phyloP scores from a whole-genome alignment of 805 yeast species.

The Saccharomycopsis lassenensis region DNA sequence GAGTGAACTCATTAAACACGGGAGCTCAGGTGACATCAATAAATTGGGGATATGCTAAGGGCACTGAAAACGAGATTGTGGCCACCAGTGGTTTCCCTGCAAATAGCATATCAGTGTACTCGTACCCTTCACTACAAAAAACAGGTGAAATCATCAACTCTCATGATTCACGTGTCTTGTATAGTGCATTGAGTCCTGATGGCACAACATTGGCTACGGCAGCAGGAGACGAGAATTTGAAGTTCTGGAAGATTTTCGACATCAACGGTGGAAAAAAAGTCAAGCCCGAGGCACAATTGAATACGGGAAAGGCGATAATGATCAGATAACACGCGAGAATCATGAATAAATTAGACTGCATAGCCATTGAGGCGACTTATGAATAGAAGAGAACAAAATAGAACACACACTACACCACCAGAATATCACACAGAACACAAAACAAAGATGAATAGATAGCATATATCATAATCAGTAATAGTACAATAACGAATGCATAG shows the following conservation, averaged over 20 bases:
- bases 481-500: no score
- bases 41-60: conserved; percentile 75
- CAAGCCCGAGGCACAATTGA: no score
- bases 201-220: conserved; percentile 85
- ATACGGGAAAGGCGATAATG: no score
- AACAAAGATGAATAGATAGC: no score
- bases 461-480: no score
- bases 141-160: conserved; percentile 82
- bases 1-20: conserved; percentile 78
- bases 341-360: no score
- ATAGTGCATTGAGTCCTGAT: conserved; percentile 82
- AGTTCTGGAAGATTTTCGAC: conserved; percentile 89
- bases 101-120: conserved; percentile 72
- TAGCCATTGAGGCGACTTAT: no score
- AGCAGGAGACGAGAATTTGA: conserved; percentile 92
- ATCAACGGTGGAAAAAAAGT: no score
- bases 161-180: conserved; percentile 80
- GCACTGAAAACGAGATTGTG: conserved; percentile 70
- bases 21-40: conserved; percentile 92
- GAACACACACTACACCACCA: no score
- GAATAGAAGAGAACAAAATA: no score
- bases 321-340: no score
- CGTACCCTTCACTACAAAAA: conserved; percentile 75
- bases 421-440: no score
- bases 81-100: conserved; percentile 93